Percentiles rank a stretch among this genome's conserved stretches.
phyloP scores from a whole-genome alignment of 2,329 filamentous ascomycete species.

The Xylariaceae sp. region DNA sequence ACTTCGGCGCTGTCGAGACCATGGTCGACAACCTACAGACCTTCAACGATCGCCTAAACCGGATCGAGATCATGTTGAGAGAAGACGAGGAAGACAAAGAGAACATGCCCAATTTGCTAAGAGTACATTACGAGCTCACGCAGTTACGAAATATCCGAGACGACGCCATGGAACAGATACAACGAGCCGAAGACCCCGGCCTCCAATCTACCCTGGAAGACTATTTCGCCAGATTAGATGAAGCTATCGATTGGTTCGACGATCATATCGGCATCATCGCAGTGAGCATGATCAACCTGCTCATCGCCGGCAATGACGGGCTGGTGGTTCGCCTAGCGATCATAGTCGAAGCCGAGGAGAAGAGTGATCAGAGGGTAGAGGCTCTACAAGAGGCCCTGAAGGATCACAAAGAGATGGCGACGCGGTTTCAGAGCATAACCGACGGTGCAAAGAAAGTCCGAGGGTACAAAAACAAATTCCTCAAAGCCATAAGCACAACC shows the following conservation, averaged over 20 bases:
- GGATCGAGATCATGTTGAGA: slow-evolving; percentile 71
- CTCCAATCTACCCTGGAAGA: slow-evolving; percentile 80
- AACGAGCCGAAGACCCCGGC: slow-evolving; percentile 64
- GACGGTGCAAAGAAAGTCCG: slow-evolving; percentile 86
- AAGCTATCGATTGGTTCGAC: slow-evolving; percentile 90
- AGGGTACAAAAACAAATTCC: slow-evolving; percentile 95
- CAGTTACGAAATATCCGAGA: slow-evolving; percentile 90
- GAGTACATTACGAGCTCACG: slow-evolving; percentile 87
- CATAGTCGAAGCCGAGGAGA: slow-evolving; percentile 92
- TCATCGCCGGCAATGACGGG: slow-evolving; percentile 80
- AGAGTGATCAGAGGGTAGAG: slow-evolving; percentile 85
- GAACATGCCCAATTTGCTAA: slow-evolving; percentile 85
- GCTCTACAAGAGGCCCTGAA: slow-evolving; percentile 91
- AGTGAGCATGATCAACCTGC: slow-evolving; percentile 80
- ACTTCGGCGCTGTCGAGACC: slow-evolving; percentile 88
- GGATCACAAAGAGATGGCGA: slow-evolving; percentile 91
- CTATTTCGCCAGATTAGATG: slow-evolving; percentile 81
- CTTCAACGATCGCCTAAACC: slow-evolving; percentile 71
- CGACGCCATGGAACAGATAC: slow-evolving; percentile 94
- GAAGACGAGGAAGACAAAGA: slow-evolving; percentile 82
- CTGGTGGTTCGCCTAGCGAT: slow-evolving; percentile 88
- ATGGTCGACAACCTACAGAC: slow-evolving; percentile 89
- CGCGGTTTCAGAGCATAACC: slow-evolving; percentile 90
- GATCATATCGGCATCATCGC: slow-evolving; percentile 87
- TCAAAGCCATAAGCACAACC: slow-evolving; percentile 69